Evolutionary conservation across 2,329 filamentous ascomycete species (phyloP), one percentile per base, ranked within the genome.

Genomic region (Iodosphaeria phyllophila): DNA sequence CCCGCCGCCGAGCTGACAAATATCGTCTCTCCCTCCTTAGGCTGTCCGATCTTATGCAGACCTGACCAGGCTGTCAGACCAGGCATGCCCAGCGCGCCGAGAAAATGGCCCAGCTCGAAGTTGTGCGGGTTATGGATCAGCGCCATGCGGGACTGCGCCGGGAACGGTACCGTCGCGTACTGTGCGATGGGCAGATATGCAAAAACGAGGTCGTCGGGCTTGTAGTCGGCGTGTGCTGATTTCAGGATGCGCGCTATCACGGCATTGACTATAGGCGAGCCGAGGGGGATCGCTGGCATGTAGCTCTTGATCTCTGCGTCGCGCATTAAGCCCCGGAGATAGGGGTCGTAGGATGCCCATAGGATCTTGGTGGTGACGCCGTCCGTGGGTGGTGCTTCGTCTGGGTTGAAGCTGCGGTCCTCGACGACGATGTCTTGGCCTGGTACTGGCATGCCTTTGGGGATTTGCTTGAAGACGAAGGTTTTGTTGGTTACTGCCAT

Each of bases 321-420:
- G 23, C 79, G 72, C 76, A 92, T 84, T 36, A 68, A 66, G 31
- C 75, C 76, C 29, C 83, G 75, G 57, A 78, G 69, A 56, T 91
- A 92, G 2, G 82, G 82, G 48, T 92, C 82, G 52, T 75, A 75
- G 20, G 77, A 84, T 34, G 71, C 59, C 47, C 76, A 80, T 40
- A 74, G 63, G 37, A 75, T 65, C 52, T 80, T 66, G 34, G 74
- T 52, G 16, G 67, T 66, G 24, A 91, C 47, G 20, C 80, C 73
- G 33, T 76, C 74, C 22, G 63, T 46, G 13, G 69, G 60, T 15
- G 70, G 61, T 5, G 63, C 45, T 25, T 63, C 56, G 13, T 68
- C 52, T 35, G 72, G 50, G 43, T 89, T 77, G 34, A 84, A 71
- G 12, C 66, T 58, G 30, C 63, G 62, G 35, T 61, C 50, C 48